A percentile compares a stretch with the other conserved stretches of the same genome.
Conservation (phyloP, 495 filamentous ascomycete species). For the Penicillium daleae region DNA sequence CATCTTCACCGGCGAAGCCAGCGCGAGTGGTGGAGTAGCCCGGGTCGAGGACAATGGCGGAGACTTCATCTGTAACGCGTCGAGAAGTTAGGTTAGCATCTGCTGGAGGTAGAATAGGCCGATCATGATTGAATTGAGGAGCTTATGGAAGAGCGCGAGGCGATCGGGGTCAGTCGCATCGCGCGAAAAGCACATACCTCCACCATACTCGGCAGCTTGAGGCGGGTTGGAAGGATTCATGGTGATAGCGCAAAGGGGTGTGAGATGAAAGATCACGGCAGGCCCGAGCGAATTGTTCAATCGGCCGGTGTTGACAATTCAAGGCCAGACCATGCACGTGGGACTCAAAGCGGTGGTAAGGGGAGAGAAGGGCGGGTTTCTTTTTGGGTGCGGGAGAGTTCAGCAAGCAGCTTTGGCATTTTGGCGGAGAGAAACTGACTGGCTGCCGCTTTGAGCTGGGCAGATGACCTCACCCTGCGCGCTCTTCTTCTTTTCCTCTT, state of each 20-base stretch:
- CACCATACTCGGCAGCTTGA: constrained; percentile 75
- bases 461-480: constrained; percentile 29
- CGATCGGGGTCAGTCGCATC: constrained; percentile 17
- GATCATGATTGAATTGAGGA: neutral
- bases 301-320: constrained; percentile 14
- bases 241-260: constrained; percentile 16
- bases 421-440: constrained; percentile 19
- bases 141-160: neutral
- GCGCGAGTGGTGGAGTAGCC: constrained; percentile 90
- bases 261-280: constrained; percentile 5
- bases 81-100: constrained; percentile 6
- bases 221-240: constrained; percentile 58
- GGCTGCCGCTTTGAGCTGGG: constrained; percentile 18
- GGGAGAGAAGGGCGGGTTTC: constrained; percentile 22
- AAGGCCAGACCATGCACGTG: constrained; percentile 18
- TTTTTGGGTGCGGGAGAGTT: constrained; percentile 33
- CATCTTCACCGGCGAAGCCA: constrained; percentile 96
- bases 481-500: constrained; percentile 1
- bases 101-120: too few species aligned
- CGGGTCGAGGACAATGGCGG: constrained; percentile 93
- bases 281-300: constrained; percentile 4
- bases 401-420: constrained; percentile 25
- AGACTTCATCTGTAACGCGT: constrained; percentile 80
- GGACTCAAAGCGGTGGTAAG: constrained; percentile 7
- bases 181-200: constrained; percentile 61